Evolutionary conservation across 768 basidiomycete genomes (phyloP).

Genomic region (Dictyophora rubrovolvata): DNA sequence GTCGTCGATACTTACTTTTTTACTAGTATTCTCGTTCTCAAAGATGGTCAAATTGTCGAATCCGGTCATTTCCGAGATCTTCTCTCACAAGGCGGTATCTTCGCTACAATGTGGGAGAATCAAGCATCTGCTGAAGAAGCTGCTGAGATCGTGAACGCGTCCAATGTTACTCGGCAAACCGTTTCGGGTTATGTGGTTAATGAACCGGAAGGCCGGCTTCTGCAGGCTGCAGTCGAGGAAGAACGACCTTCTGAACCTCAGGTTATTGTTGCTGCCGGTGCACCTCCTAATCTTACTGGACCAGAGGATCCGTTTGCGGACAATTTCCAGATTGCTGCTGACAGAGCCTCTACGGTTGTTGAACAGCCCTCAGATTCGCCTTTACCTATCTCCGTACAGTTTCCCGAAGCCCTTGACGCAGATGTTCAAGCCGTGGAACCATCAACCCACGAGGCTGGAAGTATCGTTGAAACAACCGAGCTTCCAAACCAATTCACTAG

Average conservation of each 20-base stretch:
- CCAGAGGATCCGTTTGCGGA: conserved; percentile 6
- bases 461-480: neutral
- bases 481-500: neutral
- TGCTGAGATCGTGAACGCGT: conserved; percentile 28
- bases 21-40: conserved; percentile 79
- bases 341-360: conserved; percentile 4
- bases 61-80: conserved; percentile 73
- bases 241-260: conserved; percentile 16
- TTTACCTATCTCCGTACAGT: neutral
- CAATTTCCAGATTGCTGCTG: neutral
- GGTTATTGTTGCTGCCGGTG: conserved; percentile 8
- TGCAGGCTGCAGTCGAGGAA: conserved; percentile 14
- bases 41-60: conserved; percentile 83
- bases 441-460: neutral
- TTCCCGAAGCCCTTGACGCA: neutral
- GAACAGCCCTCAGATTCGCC: neutral
- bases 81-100: conserved; percentile 57
- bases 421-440: neutral
- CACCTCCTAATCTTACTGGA: conserved; percentile 2
- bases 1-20: conserved; percentile 44
- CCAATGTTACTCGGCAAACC: conserved; percentile 26
- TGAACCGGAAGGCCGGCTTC: neutral
- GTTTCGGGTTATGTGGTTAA: conserved; percentile 34
- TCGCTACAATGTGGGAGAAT: conserved; percentile 84
- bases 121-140: conserved; percentile 62